Evolutionary conservation across 345 rosid species (phyloP).

Genomic region (Angophora floribunda): DNA sequence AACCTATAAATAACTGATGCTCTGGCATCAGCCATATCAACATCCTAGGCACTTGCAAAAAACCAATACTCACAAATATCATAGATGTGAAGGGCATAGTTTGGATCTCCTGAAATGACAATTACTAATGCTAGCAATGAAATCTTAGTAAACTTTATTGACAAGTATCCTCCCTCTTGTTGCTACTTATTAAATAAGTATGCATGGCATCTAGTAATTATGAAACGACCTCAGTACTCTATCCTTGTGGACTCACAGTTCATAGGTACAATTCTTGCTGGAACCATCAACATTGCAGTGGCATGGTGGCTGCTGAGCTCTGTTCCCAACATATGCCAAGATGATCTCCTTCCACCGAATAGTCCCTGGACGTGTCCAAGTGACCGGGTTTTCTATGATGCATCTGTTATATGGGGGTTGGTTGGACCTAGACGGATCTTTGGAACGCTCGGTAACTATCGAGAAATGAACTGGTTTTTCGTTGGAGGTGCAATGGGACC

Average conservation of each 20-base stretch:
- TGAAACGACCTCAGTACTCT: not conserved
- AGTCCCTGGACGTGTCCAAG: constrained; percentile 95
- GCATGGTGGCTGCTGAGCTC: constrained; percentile 89
- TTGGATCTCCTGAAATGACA: not conserved
- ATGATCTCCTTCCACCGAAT: constrained; percentile 48
- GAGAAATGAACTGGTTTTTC: constrained; percentile 82
- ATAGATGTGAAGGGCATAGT: not conserved
- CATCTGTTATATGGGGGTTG: constrained; percentile 88
- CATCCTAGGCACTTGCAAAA: not conserved
- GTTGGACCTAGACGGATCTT: constrained; percentile 78
- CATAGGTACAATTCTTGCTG: constrained; percentile 80
- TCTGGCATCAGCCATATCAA: not conserved
- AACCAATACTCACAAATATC: not conserved
- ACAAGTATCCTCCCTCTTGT: not conserved
- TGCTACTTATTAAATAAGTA: not conserved
- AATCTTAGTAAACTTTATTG: not conserved
- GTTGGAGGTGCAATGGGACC: constrained; percentile 81
- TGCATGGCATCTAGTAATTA: not conserved
- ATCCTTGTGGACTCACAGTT: constrained; percentile 20
- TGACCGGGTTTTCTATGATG: constrained; percentile 84
- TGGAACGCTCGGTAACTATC: constrained; percentile 64
- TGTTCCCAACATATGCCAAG: constrained; percentile 66
- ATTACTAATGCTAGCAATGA: not conserved
- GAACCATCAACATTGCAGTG: constrained; percentile 67
- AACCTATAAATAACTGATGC: not conserved